Percentiles rank a stretch among this genome's conserved stretches.
phyloP scores from a whole-genome alignment of 441 rosid genomes.

The Pelargonium citronellum region DNA sequence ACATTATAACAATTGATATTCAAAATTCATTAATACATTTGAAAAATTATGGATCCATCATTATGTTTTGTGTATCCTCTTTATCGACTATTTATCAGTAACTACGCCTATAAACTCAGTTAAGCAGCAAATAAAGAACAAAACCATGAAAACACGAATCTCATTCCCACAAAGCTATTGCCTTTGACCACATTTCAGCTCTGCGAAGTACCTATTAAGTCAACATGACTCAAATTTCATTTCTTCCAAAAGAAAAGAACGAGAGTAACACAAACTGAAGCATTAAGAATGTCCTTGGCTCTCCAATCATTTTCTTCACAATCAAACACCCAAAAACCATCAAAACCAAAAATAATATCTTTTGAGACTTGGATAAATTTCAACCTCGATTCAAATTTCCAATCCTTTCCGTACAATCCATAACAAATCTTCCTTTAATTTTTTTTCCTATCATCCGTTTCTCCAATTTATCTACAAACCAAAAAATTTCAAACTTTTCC shows the following conservation, averaged over 20 bases:
- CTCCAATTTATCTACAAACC: too few relatives aligned
- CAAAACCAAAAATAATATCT: not conserved
- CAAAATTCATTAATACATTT: too few relatives aligned
- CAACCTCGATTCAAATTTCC: not conserved
- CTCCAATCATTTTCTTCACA: too few relatives aligned
- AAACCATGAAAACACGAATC: not conserved
- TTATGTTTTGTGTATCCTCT: too few relatives aligned
- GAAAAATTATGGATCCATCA: too few relatives aligned
- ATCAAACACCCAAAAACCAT: not conserved
- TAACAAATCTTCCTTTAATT: not conserved
- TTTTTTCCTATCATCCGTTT: too few relatives aligned
- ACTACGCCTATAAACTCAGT: not conserved
- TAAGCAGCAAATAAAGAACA: not conserved
- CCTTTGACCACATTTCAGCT: not conserved
- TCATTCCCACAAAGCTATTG: not conserved
- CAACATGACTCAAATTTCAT: not conserved
- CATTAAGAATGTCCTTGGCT: too few relatives aligned
- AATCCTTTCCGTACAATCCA: not conserved
- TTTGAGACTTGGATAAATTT: too few relatives aligned
- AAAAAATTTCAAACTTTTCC: too few relatives aligned
- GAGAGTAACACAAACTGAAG: not conserved
- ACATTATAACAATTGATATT: not conserved
- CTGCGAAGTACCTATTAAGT: not conserved
- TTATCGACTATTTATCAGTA: too few relatives aligned
- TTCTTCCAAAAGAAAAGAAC: not conserved